A percentile compares a stretch with the other conserved stretches of the same genome.
Conservation (phyloP, 2,329 filamentous ascomycete genomes). For the Parascedosporium putredinis region DNA sequence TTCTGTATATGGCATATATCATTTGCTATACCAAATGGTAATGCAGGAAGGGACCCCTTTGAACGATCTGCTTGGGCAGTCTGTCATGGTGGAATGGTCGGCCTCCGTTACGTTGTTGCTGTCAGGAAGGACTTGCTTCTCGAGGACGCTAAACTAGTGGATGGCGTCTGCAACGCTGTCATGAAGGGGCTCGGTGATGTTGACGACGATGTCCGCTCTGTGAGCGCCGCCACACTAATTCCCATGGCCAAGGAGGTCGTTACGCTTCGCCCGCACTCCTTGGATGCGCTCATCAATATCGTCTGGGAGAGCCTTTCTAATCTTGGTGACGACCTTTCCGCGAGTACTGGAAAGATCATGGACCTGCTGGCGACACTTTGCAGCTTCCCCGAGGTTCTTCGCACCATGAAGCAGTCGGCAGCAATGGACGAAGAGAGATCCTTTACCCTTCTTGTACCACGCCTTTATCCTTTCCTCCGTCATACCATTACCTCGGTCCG, state of each 20-base stretch:
- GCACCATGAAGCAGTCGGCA: constrained; percentile 88
- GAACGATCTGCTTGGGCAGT: constrained; percentile 80
- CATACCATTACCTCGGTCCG: constrained; percentile 96
- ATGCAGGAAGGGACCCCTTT: constrained; percentile 77
- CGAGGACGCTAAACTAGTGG: constrained; percentile 73
- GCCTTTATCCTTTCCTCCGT: constrained; percentile 88
- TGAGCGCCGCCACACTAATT: constrained; percentile 93
- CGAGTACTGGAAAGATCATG: constrained; percentile 97
- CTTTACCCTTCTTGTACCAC: constrained; percentile 83
- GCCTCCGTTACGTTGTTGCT: constrained; percentile 86
- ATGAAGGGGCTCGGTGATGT: constrained; percentile 88
- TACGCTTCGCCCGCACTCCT: constrained; percentile 63
- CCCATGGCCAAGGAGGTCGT: constrained; percentile 95
- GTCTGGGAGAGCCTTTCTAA: constrained; percentile 97
- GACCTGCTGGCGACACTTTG: constrained; percentile 92
- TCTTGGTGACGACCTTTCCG: constrained; percentile 91
- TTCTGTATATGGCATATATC: constrained; percentile 78
- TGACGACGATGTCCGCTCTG: constrained; percentile 92
- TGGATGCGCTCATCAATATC: constrained; percentile 79
- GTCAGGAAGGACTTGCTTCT: constrained; percentile 87
- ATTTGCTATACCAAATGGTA: constrained; percentile 76
- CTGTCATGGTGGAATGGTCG: constrained; percentile 97
- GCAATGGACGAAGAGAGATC: constrained; percentile 74
- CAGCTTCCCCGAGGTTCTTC: constrained; percentile 82
- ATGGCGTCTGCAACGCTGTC: constrained; percentile 82